Evolutionary conservation across 768 basidiomycete species (phyloP), one percentile per base, ranked within the genome.

Genomic region (Termitomyces heimii): DNA sequence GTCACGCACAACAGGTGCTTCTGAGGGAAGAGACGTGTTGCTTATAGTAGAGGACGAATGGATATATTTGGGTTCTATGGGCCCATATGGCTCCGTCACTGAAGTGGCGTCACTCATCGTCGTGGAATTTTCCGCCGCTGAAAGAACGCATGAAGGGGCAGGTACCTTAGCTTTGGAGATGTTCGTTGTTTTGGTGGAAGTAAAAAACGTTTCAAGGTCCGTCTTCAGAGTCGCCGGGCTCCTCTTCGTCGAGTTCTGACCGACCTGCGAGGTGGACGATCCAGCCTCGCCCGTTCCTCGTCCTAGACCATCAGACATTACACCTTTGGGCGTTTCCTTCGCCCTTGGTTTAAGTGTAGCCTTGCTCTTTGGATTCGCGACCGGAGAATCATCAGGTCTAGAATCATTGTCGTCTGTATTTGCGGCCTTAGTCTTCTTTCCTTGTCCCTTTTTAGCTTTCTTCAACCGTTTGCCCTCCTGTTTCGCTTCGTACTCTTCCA

Each of bases 401-500:
- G n/a, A 40, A n/a, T 20, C n/a, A 18, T 63, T 56, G 31, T 55
- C 49, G 47, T 55, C 62, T 43, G 37, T 24, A 45, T 44, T 18
- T 6, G 54, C 8, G 10, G 54, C 44, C 49, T 67, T 67, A 22
- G 61, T 49, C 54, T 31, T 64, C 63, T 66, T 48, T 44, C 59
- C 62, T 32, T 56, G 62, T 26, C 60, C 74, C 63, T 80, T 86
- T 58, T 70, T 72, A 18, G 73, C 66, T 65, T 84, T 81, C 68
- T 82, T 83, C 39, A 69, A 73, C 39, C 68, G 67, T 62, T 84
- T 89, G 57, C 67, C 70, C 57, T 75, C 73, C 60, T 77, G 70
- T 16, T 65, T 62, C 12, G 74, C 78, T 57, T 90, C 83, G 60
- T 78, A 94, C 18, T 78, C 78, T 43, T 79, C 70, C 5, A 87